These are phyloP conservation scores for Huntiella abstrusa DNA, from an alignment of 2,329 filamentous ascomycete species.

Conservation along the genomic window DNA sequence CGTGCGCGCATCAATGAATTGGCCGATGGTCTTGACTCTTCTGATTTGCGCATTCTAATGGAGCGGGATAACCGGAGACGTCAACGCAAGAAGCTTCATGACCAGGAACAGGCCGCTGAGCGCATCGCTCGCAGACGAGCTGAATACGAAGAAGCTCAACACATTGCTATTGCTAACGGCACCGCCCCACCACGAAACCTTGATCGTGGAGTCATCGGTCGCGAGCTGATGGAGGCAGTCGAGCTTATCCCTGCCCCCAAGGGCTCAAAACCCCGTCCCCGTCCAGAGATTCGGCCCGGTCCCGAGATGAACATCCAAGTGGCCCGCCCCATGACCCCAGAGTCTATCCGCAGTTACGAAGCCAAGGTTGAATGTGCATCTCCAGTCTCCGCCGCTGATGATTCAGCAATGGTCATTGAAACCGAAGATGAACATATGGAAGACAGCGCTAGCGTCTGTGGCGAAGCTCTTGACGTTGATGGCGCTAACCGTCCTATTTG, in stretches of 20 bases:
- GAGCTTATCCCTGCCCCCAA: slow-evolving; percentile 3
- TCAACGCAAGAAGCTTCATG: slow-evolving; percentile 51
- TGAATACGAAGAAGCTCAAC: slow-evolving; percentile 1
- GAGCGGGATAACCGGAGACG: slow-evolving; percentile 69
- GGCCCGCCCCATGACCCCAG: slow-evolving; percentile 2
- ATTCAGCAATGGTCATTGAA: not conserved
- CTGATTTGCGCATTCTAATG: slow-evolving; percentile 71
- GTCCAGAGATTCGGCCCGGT: not conserved
- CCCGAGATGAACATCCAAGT: not conserved
- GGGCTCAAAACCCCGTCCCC: not conserved
- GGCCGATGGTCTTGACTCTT: slow-evolving; percentile 70
- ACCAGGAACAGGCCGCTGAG: slow-evolving; percentile 47
- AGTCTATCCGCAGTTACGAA: slow-evolving; percentile 1
- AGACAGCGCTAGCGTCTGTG: not conserved
- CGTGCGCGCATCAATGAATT: slow-evolving; percentile 50
- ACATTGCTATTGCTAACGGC: slow-evolving; percentile 2
- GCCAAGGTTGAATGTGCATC: not conserved
- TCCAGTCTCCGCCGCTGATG: not conserved
- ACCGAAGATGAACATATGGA: not conserved
- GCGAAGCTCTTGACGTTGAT: not conserved
- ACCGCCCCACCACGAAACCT: slow-evolving; percentile 4
- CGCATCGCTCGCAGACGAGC: slow-evolving; percentile 9
- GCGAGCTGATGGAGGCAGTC: slow-evolving; percentile 11
- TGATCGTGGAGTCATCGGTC: slow-evolving; percentile 12
- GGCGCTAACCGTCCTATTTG: not conserved